Conservation (phyloP, 225 moss, liverwort and hornwort species). For the Bryum argenteum region DNA sequence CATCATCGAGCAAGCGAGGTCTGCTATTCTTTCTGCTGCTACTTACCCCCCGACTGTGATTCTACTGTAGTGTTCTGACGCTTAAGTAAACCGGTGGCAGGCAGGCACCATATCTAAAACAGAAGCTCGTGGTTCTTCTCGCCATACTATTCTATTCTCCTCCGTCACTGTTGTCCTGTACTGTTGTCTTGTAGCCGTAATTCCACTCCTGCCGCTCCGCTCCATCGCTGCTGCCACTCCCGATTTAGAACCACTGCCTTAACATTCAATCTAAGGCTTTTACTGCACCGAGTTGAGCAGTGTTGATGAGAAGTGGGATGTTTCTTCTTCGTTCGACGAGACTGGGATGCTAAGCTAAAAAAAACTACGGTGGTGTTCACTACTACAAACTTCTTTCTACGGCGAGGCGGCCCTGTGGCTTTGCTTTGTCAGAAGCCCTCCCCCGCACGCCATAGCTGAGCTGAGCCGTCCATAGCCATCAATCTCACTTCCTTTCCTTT, state of each 20-base stretch:
- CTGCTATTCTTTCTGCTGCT: background rate
- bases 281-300: background rate
- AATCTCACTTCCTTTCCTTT: background rate
- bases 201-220: conserved; percentile 29
- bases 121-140: conserved; percentile 26
- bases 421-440: background rate
- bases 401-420: too few species aligned
- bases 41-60: background rate
- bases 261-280: background rate
- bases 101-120: conserved; percentile 31
- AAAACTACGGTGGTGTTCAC: too few species aligned
- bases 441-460: background rate
- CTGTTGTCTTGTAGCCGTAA: conserved; percentile 45
- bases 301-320: too few species aligned
- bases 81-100: background rate
- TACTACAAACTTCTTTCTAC: too few species aligned
- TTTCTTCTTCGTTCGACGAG: too few species aligned
- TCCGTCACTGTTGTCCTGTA: conserved; percentile 25
- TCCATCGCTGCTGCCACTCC: conserved; percentile 33
- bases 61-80: conserved; percentile 21
- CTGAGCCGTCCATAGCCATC: background rate
- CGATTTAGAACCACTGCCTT: background rate
- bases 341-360: too few species aligned
- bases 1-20: background rate
- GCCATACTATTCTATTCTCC: conserved; percentile 32